phyloP scores from a whole-genome alignment of 1,139 yeast species.

The Kodamaea anthophila region DNA sequence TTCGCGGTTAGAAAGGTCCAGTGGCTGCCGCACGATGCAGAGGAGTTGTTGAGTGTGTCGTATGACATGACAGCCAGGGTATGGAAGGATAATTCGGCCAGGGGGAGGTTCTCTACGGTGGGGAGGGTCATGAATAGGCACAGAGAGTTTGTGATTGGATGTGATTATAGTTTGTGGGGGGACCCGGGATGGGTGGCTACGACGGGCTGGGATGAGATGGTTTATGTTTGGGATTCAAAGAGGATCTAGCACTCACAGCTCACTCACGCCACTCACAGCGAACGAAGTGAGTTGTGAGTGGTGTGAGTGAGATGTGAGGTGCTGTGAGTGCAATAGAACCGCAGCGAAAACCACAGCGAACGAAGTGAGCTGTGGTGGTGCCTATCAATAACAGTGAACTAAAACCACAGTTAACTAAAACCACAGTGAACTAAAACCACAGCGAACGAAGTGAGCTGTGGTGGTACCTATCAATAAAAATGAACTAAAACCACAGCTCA shows the following conservation, averaged over 20 bases:
- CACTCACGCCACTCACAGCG: too few species aligned
- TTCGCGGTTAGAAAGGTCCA: constrained; percentile 75
- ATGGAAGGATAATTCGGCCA: constrained; percentile 70
- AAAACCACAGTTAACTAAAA: too few species aligned
- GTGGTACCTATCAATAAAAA: too few species aligned
- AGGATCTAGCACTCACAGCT: constrained; percentile 17
- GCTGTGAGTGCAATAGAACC: too few species aligned
- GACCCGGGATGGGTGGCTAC: constrained; percentile 93
- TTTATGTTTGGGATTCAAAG: constrained; percentile 79
- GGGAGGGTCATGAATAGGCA: constrained; percentile 59
- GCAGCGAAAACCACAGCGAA: too few species aligned
- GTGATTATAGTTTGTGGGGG: constrained; percentile 97
- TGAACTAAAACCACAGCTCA: too few species aligned
- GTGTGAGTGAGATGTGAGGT: too few species aligned
- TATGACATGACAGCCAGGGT: constrained; percentile 90
- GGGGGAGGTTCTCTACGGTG: constrained; percentile 35
- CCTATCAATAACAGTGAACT: too few species aligned
- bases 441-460: too few species aligned
- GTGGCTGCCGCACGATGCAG: constrained; percentile 87
- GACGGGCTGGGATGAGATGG: constrained; percentile 96
- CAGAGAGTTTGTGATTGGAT: constrained; percentile 87
- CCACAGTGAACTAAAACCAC: too few species aligned
- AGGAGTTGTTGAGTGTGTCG: constrained; percentile 66
- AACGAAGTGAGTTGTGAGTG: not conserved
- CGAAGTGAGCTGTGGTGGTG: too few species aligned